Conservation (phyloP, 1,284 basidiomycete species). For the Tetrapyrgos nigripes region DNA sequence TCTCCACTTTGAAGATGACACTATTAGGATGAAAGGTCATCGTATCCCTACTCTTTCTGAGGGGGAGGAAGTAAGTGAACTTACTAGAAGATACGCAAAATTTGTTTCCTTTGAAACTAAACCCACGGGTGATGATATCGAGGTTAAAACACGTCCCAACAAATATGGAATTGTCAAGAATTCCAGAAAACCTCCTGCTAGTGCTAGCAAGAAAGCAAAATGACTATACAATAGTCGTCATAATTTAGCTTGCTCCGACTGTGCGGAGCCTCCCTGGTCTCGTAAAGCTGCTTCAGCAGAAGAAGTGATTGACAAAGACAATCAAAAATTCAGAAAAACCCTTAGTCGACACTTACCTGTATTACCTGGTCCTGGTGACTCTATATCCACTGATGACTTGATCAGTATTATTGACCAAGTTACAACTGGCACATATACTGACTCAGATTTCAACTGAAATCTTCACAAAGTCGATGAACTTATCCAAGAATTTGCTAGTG, state of each 20-base stretch:
- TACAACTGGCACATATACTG: neutral
- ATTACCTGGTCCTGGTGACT: conserved; percentile 10
- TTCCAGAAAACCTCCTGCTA: no score
- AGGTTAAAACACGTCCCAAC: neutral
- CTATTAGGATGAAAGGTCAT: conserved; percentile 3
- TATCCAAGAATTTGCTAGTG: neutral
- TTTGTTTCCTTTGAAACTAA: neutral
- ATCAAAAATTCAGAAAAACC: neutral
- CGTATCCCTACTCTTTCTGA: no score
- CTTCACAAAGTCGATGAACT: neutral
- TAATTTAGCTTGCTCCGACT: neutral
- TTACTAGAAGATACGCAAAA: conserved; percentile 6
- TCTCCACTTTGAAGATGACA: conserved; percentile 17
- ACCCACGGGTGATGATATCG: conserved; percentile 4
- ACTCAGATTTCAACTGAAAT: neutral
- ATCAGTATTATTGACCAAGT: conserved; percentile 2
- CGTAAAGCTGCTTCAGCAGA: neutral
- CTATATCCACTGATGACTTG: conserved; percentile 12
- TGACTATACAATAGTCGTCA: neutral
- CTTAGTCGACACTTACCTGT: conserved; percentile 10
- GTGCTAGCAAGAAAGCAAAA: no score
- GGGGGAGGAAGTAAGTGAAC: conserved; percentile 16
- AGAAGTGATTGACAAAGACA: conserved; percentile 4
- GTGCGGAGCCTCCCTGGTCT: neutral
- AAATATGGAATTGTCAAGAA: conserved; percentile 1